Conservation (phyloP, 108 stramenopile species). For the Cyclotella distinguenda region DNA sequence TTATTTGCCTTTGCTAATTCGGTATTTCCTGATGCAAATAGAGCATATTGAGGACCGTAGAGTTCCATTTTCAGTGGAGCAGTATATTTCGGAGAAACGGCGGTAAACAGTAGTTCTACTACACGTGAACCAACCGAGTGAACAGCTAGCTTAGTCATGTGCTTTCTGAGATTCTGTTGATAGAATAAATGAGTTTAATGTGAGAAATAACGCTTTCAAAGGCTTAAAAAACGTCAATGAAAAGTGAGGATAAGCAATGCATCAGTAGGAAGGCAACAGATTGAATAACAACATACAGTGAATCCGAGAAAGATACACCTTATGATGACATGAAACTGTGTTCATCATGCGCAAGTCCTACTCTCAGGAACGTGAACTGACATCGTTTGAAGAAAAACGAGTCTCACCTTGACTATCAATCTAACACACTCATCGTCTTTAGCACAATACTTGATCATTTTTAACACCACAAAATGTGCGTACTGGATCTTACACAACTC, state of each 20-base stretch:
- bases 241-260: neutral
- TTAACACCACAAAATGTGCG: conserved; percentile 88
- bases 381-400: neutral
- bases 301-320: conserved; percentile 6
- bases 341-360: conserved; percentile 6
- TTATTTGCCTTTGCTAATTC: neutral
- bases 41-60: conserved; percentile 85
- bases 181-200: neutral
- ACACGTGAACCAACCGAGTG: conserved; percentile 87
- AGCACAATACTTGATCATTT: conserved; percentile 85
- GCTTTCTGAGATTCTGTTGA: conserved; percentile 71
- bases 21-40: conserved; percentile 56
- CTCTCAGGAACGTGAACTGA: neutral
- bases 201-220: neutral
- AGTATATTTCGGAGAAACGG: conserved; percentile 67
- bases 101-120: conserved; percentile 76
- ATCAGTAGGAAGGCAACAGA: conserved; percentile 25
- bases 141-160: conserved; percentile 82
- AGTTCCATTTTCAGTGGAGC: conserved; percentile 79
- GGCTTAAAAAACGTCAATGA: neutral
- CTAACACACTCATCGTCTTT: conserved; percentile 59
- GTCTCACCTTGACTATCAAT: conserved; percentile 76
- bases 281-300: conserved; percentile 11
- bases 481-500: conserved; percentile 90
- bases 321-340: conserved; percentile 6